Conservation (phyloP, 495 filamentous ascomycete genomes). For the Penicillium diatomitis region DNA sequence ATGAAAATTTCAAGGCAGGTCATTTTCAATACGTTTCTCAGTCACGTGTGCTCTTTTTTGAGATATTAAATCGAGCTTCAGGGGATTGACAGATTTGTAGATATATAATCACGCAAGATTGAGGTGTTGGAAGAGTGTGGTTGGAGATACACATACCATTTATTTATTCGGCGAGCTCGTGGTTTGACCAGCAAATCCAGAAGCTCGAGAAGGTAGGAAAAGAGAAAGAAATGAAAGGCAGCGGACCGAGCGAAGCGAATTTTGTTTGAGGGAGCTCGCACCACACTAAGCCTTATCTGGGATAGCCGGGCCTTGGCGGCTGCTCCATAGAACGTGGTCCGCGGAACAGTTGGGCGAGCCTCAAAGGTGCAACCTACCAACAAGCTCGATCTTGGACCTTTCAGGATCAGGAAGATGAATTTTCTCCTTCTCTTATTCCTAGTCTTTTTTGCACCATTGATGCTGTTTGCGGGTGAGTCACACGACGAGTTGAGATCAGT, state of each 20-base stretch:
- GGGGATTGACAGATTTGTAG: conserved; percentile 87
- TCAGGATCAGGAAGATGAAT: conserved; percentile 27
- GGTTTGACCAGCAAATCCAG: conserved; percentile 31
- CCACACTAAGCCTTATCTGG: conserved; percentile 23
- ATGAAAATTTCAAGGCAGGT: conserved; percentile 11
- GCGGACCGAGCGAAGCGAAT: conserved; percentile 7
- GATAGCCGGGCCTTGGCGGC: conserved; percentile 5
- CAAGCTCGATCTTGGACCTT: neutral
- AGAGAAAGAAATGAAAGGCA: conserved; percentile 7
- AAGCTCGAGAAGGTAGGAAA: conserved; percentile 10
- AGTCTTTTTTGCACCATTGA: conserved; percentile 39
- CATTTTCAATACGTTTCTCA: conserved; percentile 46
- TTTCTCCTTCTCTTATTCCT: conserved; percentile 41
- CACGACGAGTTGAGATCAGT: neutral
- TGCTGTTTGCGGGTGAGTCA: conserved; percentile 39
- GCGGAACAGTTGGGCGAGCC: neutral
- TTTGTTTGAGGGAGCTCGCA: conserved; percentile 12
- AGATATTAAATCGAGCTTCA: conserved; percentile 47
- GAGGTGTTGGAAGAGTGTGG: conserved; percentile 1
- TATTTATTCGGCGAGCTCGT: conserved; percentile 11
- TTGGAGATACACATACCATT: conserved; percentile 27
- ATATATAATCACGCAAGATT: conserved; percentile 59
- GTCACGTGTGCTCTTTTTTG: conserved; percentile 36
- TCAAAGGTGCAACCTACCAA: neutral
- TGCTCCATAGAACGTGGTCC: neutral